Percentiles rank a stretch among this genome's conserved stretches.
Evolutionary conservation across 768 basidiomycete genomes (phyloP).

Genomic region (Lactifluus volemus): DNA sequence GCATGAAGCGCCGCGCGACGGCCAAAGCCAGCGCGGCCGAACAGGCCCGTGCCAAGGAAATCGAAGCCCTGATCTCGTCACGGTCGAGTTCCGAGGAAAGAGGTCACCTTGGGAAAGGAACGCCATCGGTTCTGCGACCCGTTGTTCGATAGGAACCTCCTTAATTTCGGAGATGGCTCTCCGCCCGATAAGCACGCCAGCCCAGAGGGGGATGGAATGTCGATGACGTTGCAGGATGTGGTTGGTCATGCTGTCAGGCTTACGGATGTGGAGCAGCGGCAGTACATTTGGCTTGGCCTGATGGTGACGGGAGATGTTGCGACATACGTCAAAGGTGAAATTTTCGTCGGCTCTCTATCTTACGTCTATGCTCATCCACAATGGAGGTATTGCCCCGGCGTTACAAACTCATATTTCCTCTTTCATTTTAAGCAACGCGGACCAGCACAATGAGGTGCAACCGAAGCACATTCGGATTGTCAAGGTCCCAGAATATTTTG

Average conservation of each 20-base stretch:
- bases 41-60: conserved; percentile 71
- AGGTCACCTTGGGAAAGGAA: conserved; percentile 75
- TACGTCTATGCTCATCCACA: conserved; percentile 4
- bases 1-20: conserved; percentile 67
- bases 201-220: conserved; percentile 23
- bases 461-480: conserved; percentile 55
- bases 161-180: conserved; percentile 27
- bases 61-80: conserved; percentile 80
- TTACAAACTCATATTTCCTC: conserved; percentile 63
- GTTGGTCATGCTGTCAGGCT: conserved; percentile 54
- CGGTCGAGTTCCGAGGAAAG: conserved; percentile 61
- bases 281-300: conserved; percentile 68
- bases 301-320: conserved; percentile 77
- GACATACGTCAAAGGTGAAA: conserved; percentile 58
- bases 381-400: conserved; percentile 35
- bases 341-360: conserved; percentile 1
- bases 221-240: conserved; percentile 53
- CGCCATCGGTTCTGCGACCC: conserved; percentile 89
- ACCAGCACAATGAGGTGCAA: conserved; percentile 63
- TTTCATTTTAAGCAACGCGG: conserved; percentile 50
- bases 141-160: conserved; percentile 63
- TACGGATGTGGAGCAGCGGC: conserved; percentile 56
- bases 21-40: conserved; percentile 71
- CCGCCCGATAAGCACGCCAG: conserved; percentile 8
- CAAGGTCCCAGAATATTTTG: conserved; percentile 81